Evolutionary conservation across 2,329 filamentous ascomycete species (phyloP).

Genomic region (Didymella pomorum): DNA sequence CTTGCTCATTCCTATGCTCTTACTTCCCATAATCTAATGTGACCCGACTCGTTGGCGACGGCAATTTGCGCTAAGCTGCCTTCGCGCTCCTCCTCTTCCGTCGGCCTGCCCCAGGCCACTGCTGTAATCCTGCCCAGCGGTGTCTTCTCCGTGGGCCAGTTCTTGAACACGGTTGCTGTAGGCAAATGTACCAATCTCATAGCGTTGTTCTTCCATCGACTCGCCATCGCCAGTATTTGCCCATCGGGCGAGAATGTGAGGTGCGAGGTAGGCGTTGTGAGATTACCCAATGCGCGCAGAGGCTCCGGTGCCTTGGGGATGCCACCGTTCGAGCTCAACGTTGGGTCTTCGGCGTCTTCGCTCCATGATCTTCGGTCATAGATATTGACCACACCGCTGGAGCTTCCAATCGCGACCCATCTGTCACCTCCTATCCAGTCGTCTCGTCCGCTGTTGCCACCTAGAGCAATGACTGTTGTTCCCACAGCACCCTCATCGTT

Average conservation of each 20-base stretch:
- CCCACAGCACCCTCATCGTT: conserved; percentile 88
- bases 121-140: conserved; percentile 82
- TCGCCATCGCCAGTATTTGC: conserved; percentile 86
- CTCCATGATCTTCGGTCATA: conserved; percentile 81
- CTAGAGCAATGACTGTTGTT: conserved; percentile 81
- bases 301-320: conserved; percentile 76
- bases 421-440: conserved; percentile 75
- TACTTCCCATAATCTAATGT: conserved; percentile 85
- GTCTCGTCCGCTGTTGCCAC: conserved; percentile 70
- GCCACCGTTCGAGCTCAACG: conserved; percentile 49
- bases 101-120: conserved; percentile 56
- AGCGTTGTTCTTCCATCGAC: conserved; percentile 86
- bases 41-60: conserved; percentile 87
- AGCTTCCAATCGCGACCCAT: conserved; percentile 89
- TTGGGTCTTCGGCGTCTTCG: conserved; percentile 33
- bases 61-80: conserved; percentile 68
- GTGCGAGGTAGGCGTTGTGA: conserved; percentile 83
- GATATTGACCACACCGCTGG: conserved; percentile 88
- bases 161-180: conserved; percentile 91
- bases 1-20: conserved; percentile 29
- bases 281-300: conserved; percentile 77
- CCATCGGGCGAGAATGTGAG: conserved; percentile 87
- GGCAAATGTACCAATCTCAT: conserved; percentile 88
- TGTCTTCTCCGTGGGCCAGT: conserved; percentile 94
- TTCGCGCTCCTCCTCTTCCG: conserved; percentile 66